These are phyloP conservation scores for Fusarium anguioides DNA, from an alignment of 2,329 filamentous ascomycete genomes.

Conservation along the genomic window DNA sequence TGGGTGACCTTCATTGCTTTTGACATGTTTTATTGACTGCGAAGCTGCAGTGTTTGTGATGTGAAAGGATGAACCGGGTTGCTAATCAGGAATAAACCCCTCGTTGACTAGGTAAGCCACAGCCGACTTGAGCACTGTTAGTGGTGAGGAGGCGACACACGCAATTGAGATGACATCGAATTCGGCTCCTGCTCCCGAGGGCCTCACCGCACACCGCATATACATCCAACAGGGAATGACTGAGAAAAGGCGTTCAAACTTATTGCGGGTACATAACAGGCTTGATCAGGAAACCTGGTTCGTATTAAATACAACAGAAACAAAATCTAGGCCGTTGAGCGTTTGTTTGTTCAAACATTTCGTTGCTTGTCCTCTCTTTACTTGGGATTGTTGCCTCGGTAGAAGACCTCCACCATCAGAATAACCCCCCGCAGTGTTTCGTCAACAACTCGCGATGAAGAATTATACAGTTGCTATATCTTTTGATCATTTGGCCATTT, in stretches of 20 bases:
- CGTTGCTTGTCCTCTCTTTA: background rate
- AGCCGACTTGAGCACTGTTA: slow-evolving; percentile 15
- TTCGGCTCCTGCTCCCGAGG: slow-evolving; percentile 10
- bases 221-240: slow-evolving; percentile 1
- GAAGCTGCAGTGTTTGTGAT: slow-evolving; percentile 17
- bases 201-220: background rate
- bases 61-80: slow-evolving; percentile 16
- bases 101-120: slow-evolving; percentile 21
- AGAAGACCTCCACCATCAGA: background rate
- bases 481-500: no score
- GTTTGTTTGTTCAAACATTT: background rate
- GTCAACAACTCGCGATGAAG: background rate
- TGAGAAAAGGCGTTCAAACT: background rate
- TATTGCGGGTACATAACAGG: background rate
- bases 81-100: slow-evolving; percentile 30
- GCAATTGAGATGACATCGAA: slow-evolving; percentile 9
- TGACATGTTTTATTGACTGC: background rate
- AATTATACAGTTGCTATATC: background rate
- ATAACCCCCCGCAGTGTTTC: background rate
- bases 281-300: no score
- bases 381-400: background rate
- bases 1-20: slow-evolving; percentile 49
- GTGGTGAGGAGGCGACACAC: background rate
- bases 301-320: no score
- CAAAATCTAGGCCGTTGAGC: background rate